Evolutionary conservation across 306 rosid species (phyloP).

Genomic region (Rosa chinensis): DNA sequence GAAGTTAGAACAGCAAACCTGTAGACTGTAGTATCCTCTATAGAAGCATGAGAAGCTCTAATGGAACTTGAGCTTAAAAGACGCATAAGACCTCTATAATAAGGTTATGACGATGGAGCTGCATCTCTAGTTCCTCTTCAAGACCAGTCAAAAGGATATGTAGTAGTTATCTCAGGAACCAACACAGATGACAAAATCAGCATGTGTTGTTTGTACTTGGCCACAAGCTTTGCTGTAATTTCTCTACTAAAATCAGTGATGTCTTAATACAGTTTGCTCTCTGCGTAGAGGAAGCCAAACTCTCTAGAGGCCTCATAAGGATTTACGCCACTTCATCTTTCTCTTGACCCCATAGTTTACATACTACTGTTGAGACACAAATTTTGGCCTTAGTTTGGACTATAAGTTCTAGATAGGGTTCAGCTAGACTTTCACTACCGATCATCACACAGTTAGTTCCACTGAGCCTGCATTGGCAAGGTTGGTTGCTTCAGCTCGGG

Average conservation of each 20-base stretch:
- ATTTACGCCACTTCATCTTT: too few relatives aligned
- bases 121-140: not conserved
- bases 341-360: not conserved
- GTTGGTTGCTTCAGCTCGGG: conserved; percentile 47
- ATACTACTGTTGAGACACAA: conserved; percentile 15
- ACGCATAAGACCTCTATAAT: too few relatives aligned
- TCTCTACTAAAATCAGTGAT: conserved; percentile 10
- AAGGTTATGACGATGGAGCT: not conserved
- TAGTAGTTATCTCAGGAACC: conserved; percentile 36
- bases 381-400: conserved; percentile 21
- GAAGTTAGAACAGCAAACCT: not conserved
- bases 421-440: conserved; percentile 37
- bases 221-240: conserved; percentile 24
- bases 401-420: too few relatives aligned
- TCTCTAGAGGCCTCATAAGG: conserved; percentile 38
- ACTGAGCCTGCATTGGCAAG: conserved; percentile 37
- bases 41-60: too few relatives aligned
- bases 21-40: not conserved
- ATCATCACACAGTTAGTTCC: conserved; percentile 34
- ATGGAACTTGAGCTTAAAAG: too few relatives aligned
- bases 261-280: conserved; percentile 13
- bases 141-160: conserved; percentile 40
- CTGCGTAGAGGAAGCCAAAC: conserved; percentile 34
- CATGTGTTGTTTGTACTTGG: conserved; percentile 51
- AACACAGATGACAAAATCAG: conserved; percentile 39